Evolutionary conservation across 495 filamentous ascomycete species (phyloP).

Genomic region (Aspergillus bridgeri): DNA sequence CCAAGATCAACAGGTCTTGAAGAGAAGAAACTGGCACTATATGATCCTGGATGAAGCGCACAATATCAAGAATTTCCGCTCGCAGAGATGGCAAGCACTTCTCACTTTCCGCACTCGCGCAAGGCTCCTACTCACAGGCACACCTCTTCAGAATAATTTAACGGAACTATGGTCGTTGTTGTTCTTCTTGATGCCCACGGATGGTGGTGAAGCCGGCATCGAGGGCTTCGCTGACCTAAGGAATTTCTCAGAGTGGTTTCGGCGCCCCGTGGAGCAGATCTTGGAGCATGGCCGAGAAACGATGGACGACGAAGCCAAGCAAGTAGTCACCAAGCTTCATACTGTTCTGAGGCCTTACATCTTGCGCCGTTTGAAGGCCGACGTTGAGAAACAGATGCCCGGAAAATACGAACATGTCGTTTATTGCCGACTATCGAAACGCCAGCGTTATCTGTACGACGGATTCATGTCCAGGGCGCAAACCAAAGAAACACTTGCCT

Average conservation of each 20-base stretch:
- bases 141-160: conserved; percentile 94
- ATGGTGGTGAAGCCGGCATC: conserved; percentile 64
- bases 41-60: conserved; percentile 98
- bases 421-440: conserved; percentile 89
- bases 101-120: conserved; percentile 87
- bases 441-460: conserved; percentile 93
- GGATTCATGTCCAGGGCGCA: conserved; percentile 93
- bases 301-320: conserved; percentile 87
- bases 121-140: conserved; percentile 87
- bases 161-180: conserved; percentile 96
- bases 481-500: conserved; percentile 83
- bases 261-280: conserved; percentile 89
- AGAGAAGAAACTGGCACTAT: conserved; percentile 92
- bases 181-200: conserved; percentile 91
- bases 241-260: conserved; percentile 92
- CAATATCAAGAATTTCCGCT: conserved; percentile 99
- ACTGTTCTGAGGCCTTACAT: conserved; percentile 90
- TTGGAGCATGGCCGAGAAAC: conserved; percentile 89
- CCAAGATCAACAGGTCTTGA: conserved; percentile 89
- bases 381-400: conserved; percentile 99
- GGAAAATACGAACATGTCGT: conserved; percentile 96
- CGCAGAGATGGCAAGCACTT: conserved; percentile 91
- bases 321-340: conserved; percentile 86
- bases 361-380: conserved; percentile 87
- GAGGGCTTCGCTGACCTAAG: conserved; percentile 85